Base-by-base conservation (phyloP, 371 early-diverging fungal genomes). In the Conidiobolus incongruus region DNA sequence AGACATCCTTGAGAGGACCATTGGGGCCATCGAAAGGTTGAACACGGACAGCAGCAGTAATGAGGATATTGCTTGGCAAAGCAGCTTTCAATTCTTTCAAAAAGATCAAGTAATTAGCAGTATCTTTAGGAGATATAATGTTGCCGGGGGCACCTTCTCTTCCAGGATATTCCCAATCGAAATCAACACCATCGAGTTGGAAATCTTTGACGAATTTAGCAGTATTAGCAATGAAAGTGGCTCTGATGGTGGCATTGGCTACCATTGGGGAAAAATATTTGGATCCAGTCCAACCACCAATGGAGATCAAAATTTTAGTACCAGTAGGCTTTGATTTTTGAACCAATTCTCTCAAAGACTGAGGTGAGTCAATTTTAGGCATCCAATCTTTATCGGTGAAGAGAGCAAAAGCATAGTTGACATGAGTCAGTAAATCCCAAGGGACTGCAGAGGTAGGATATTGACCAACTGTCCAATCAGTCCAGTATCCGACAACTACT, bases 281-380 rank as follows among this genome's bases (percentile, higher is more conserved):
- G 10, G 76, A 73, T n/a, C 76, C 79, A 40, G 72, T 74, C 76
- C 81, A 83, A 75, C n/a, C n/a, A n/a, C n/a, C n/a, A n/a, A n/a
- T n/a, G n/a, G n/a, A n/a, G n/a, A n/a, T n/a, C n/a, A n/a, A 48
- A 20, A 78, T 70, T 52, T 37, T 57, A 46, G 47, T 48, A 42
- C 46, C 49, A 13, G 45, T 51, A 15, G 40, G 35, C 35, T 59
- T 53, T 0, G 55, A 51, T 24, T 12, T 38, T 4, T 32, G 13
- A 4, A 53, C 52, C 8, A 55, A 45, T 1, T 55, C 47, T 8
- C 19, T 45, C 34, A 59, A 15, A 28, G 52, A 24, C 10, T 44
- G 45, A 29, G 46, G 50, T 0, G 28, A 28, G 2, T 36, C 30
- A 31, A 46, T 44, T 15, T 47, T 46, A 3, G 54, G 52, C n/a